Percentiles rank a stretch among this genome's conserved stretches.
These are phyloP conservation scores for Metschnikowia dekortorum DNA, from an alignment of 805 yeast species.

Conservation along the genomic window DNA sequence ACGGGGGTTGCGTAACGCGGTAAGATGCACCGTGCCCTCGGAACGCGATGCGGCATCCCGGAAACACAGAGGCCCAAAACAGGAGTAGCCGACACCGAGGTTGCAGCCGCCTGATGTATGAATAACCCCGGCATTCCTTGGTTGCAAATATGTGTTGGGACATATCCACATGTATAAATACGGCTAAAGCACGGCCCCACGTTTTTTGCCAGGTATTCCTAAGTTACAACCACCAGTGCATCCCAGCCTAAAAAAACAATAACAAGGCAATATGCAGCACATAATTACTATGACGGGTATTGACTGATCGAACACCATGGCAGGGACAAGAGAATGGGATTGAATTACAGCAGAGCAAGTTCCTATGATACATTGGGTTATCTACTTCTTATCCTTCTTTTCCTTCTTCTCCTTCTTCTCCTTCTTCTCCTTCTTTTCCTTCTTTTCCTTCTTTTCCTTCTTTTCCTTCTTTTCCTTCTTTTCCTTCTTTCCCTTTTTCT, in stretches of 20 bases:
- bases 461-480: constrained; percentile 22
- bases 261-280: too few species aligned
- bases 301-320: too few species aligned
- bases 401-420: constrained; percentile 21
- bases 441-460: constrained; percentile 24
- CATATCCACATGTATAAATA: too few species aligned
- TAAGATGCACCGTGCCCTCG: constrained; percentile 5
- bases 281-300: too few species aligned
- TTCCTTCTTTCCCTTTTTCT: constrained; percentile 9
- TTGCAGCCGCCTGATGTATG: not conserved
- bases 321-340: too few species aligned
- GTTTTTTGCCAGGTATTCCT: too few species aligned
- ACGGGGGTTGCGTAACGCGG: constrained; percentile 3
- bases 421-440: constrained; percentile 24
- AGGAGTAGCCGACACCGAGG: not conserved
- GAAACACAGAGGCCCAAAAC: not conserved
- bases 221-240: too few species aligned
- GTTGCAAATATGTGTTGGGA: too few species aligned
- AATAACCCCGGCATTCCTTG: not conserved
- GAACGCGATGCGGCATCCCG: constrained; percentile 1
- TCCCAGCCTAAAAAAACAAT: too few species aligned
- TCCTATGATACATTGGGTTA: constrained; percentile 2
- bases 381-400: constrained; percentile 15
- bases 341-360: not conserved
- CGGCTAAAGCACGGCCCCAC: too few species aligned